These are phyloP conservation scores for Botrytis elliptica DNA, from an alignment of 2,329 filamentous ascomycete genomes.

Conservation along the genomic window DNA sequence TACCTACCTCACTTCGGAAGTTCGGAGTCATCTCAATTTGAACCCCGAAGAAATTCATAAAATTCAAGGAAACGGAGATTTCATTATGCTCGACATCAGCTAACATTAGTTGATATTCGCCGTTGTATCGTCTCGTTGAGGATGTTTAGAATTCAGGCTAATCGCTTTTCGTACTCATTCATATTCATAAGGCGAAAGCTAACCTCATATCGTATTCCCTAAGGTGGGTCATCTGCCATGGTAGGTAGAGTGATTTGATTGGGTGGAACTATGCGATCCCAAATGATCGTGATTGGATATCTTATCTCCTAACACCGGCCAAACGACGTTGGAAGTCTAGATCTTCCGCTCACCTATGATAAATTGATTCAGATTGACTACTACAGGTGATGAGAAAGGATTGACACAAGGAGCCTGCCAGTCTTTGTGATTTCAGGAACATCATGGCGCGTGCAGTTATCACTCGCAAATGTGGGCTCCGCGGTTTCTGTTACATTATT, in stretches of 20 bases:
- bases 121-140: background rate
- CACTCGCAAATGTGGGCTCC: background rate
- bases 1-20: background rate
- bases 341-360: background rate
- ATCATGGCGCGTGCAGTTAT: background rate
- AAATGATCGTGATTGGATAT: background rate
- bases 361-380: background rate
- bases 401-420: background rate
- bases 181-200: background rate
- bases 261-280: background rate
- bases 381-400: background rate
- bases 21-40: background rate
- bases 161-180: background rate
- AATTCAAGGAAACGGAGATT: background rate
- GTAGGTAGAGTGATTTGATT: background rate
- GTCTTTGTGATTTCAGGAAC: background rate
- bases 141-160: background rate
- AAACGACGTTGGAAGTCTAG: background rate
- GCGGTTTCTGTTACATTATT: background rate
- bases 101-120: background rate
- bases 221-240: background rate
- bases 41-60: background rate
- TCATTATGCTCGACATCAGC: background rate
- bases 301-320: background rate
- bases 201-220: background rate